These are phyloP conservation scores for Lactarius sp. DNA, from an alignment of 768 basidiomycete genomes.

Conservation along the genomic window DNA sequence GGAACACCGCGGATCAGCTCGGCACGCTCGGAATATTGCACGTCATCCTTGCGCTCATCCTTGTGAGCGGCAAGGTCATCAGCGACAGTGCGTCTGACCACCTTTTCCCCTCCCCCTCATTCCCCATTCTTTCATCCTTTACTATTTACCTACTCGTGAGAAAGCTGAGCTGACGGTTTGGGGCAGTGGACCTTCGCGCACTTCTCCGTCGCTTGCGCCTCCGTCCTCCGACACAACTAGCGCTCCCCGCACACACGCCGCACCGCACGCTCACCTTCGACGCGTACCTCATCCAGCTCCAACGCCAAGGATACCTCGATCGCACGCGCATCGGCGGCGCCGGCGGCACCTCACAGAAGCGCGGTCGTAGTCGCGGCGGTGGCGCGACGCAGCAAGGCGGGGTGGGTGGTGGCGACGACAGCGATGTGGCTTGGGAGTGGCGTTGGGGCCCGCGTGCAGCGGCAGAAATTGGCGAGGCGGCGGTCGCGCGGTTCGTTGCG, in stretches of 20 bases:
- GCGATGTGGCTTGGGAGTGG: slow-evolving; percentile 61
- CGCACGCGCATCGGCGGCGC: slow-evolving; percentile 44
- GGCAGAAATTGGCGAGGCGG: slow-evolving; percentile 77
- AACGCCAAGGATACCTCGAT: slow-evolving; percentile 77
- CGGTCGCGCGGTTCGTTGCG: slow-evolving; percentile 67
- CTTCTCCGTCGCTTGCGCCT: too few species aligned
- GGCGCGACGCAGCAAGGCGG: slow-evolving; percentile 30
- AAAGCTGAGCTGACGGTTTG: background rate
- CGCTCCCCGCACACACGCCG: too few species aligned
- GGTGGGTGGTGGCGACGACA: slow-evolving; percentile 30
- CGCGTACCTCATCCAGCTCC: too few species aligned
- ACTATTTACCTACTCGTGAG: background rate
- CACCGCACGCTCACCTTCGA: too few species aligned
- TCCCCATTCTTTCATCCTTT: background rate
- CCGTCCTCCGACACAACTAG: too few species aligned
- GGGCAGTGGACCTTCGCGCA: too few species aligned
- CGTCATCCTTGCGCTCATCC: slow-evolving; percentile 74
- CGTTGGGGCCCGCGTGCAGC: slow-evolving; percentile 81
- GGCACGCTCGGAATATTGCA: slow-evolving; percentile 70
- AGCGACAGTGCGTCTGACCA: slow-evolving; percentile 57
- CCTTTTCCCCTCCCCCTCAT: background rate
- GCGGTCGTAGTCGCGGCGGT: too few species aligned
- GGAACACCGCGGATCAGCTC: slow-evolving; percentile 64
- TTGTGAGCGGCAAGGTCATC: slow-evolving; percentile 74
- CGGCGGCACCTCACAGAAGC: slow-evolving; percentile 40